Evolutionary conservation across 345 rosid species (phyloP).

Genomic region (Lumnitzera racemosa): DNA sequence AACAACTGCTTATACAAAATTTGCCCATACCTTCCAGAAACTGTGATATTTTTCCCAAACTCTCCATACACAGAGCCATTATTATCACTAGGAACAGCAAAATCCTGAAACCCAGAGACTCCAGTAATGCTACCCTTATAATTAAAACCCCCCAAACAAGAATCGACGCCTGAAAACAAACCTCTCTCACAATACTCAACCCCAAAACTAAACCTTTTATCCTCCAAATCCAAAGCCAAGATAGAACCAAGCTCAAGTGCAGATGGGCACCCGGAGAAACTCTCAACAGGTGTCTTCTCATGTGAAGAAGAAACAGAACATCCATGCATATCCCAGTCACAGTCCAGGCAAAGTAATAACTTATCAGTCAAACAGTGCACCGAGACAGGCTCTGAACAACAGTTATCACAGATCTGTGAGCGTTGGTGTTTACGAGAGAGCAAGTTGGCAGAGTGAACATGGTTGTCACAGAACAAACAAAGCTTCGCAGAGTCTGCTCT

Average conservation of each 20-base stretch:
- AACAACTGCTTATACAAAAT: slow-evolving; percentile 55
- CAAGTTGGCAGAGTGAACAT: slow-evolving; percentile 82
- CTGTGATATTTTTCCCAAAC: slow-evolving; percentile 20
- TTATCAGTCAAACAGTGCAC: slow-evolving; percentile 18
- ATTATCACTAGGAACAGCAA: slow-evolving; percentile 37
- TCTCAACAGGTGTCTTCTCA: slow-evolving; percentile 15
- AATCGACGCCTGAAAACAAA: too few relatives aligned
- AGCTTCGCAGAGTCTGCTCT: slow-evolving; percentile 88
- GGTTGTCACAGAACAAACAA: slow-evolving; percentile 81
- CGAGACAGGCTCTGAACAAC: slow-evolving; percentile 40
- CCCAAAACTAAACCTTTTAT: neutral
- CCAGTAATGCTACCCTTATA: neutral
- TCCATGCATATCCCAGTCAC: slow-evolving; percentile 22
- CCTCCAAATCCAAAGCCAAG: slow-evolving; percentile 17
- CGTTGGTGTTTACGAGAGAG: slow-evolving; percentile 75
- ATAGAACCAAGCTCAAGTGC: slow-evolving; percentile 20
- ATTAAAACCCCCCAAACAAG: too few relatives aligned
- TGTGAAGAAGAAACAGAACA: slow-evolving; percentile 15
- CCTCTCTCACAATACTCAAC: slow-evolving; percentile 1
- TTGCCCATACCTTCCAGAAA: slow-evolving; percentile 48
- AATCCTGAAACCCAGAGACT: slow-evolving; percentile 41
- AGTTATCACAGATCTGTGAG: slow-evolving; percentile 89
- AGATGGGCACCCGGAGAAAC: slow-evolving; percentile 37
- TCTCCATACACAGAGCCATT: slow-evolving; percentile 8
- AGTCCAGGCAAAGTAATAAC: slow-evolving; percentile 26